Base-by-base conservation (phyloP, 2,329 filamentous ascomycete genomes). In the Dothistroma septosporum region DNA sequence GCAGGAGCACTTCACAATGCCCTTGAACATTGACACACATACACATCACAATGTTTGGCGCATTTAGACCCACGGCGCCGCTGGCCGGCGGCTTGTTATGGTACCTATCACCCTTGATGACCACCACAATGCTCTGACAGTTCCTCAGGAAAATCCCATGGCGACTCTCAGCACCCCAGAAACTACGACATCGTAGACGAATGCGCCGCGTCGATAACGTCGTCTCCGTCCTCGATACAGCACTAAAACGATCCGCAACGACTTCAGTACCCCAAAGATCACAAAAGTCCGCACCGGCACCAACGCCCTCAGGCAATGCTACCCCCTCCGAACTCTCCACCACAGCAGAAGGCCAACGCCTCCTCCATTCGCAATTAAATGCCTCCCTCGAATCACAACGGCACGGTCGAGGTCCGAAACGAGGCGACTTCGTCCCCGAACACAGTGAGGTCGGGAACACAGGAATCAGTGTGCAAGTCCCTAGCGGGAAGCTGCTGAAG, bases 151-250 rank as follows among this genome's bases (percentile, higher is more conserved):
- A 99, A 86, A 92, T 89, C 71, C 94, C 94, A 69, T 99, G 92
- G 92, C 88, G 94, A 64, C 86, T 99, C 73, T 99, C 94, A 61
- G 83, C 85, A 68, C 91, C 91, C 75, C 92, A 96, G 78, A 97
- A 97, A 78, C 85, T 87, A 66, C 88, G 92, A 58, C 92, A 97
- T 72, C 86, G 92, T 66, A 83, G 87, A 75, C 89, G 92, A 52
- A 83, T 97, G 65, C 88, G 90, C 65, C 86, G 88, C 57, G 92
- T 99, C 65, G 94, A 99, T 78, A 83, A 82, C 52, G 87, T 97
- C n/a, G 87, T 99, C 61, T 86, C 89, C 60, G 92, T 90, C 16
- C 78, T 99, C 64, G 90, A 91, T 72, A 83, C 80, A 76, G 82
- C 53, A 52, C 47, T 53, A 19, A 56, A 54, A 50, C 63, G 53